Conservation (phyloP, 176 grass and related monocot genomes). For the Musa schizocarpa region DNA sequence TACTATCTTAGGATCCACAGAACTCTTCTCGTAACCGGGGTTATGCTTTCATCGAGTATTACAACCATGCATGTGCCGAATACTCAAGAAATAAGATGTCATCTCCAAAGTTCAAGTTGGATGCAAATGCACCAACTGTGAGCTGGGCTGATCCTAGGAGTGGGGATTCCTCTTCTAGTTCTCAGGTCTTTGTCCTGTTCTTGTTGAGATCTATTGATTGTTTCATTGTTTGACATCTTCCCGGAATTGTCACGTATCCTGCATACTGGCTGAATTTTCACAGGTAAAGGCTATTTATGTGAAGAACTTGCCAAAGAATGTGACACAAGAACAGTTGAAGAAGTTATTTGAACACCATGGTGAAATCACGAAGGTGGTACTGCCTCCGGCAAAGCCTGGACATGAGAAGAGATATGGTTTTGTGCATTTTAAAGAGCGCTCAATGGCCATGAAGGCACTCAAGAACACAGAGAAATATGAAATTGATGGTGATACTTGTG, state of each 20-base stretch:
- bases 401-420: slow-evolving; percentile 89
- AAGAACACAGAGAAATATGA: slow-evolving; percentile 71
- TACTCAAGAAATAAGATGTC: slow-evolving; percentile 83
- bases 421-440: slow-evolving; percentile 76
- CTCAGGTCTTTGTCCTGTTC: slow-evolving; percentile 36
- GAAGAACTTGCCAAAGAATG: slow-evolving; percentile 84
- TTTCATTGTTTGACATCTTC: slow-evolving; percentile 11
- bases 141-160: slow-evolving; percentile 83
- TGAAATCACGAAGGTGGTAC: slow-evolving; percentile 68
- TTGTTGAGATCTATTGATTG: neutral
- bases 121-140: slow-evolving; percentile 61
- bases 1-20: slow-evolving; percentile 35
- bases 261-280: neutral
- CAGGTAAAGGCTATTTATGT: slow-evolving; percentile 87
- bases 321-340: slow-evolving; percentile 55
- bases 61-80: slow-evolving; percentile 88
- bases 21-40: slow-evolving; percentile 49
- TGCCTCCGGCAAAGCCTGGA: slow-evolving; percentile 70
- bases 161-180: slow-evolving; percentile 44
- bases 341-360: slow-evolving; percentile 71
- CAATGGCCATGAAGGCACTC: slow-evolving; percentile 71
- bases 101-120: slow-evolving; percentile 65
- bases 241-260: slow-evolving; percentile 10
- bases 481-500: slow-evolving; percentile 45
- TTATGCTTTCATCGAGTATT: slow-evolving; percentile 82